Evolutionary conservation across 164 flowering plant genomes (phyloP).

Genomic region (Tetracentron sinense): DNA sequence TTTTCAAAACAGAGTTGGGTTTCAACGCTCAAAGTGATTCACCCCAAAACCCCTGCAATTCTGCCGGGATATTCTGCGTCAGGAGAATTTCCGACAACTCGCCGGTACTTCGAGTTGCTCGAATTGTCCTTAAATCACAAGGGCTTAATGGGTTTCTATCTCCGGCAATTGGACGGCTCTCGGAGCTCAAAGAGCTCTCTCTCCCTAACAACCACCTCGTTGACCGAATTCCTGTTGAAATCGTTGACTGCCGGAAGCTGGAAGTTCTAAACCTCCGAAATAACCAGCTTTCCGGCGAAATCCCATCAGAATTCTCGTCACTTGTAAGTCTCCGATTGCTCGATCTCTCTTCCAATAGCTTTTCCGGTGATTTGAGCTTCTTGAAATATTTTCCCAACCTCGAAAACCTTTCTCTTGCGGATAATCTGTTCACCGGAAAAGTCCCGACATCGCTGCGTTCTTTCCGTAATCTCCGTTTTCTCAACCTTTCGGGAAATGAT

Average conservation of each 20-base stretch:
- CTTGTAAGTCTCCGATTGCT: conserved; percentile 51
- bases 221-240: conserved; percentile 53
- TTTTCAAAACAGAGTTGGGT: conserved; percentile 40
- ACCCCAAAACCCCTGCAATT: conserved; percentile 35
- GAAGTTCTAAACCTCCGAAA: conserved; percentile 54
- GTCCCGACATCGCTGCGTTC: conserved; percentile 50
- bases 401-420: conserved; percentile 50
- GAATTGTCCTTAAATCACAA: conserved; percentile 42
- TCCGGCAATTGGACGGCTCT: conserved; percentile 61
- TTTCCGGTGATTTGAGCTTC: conserved; percentile 63
- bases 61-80: conserved; percentile 50
- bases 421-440: conserved; percentile 62
- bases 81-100: conserved; percentile 28
- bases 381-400: conserved; percentile 59
- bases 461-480: conserved; percentile 44
- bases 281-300: conserved; percentile 57
- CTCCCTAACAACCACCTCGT: conserved; percentile 51
- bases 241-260: conserved; percentile 53
- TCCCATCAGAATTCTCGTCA: conserved; percentile 47
- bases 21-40: conserved; percentile 22
- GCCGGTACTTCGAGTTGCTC: conserved; percentile 40
- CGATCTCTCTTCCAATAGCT: conserved; percentile 54
- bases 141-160: conserved; percentile 55
- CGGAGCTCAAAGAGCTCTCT: conserved; percentile 70
- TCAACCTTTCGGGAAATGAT: conserved; percentile 57